Base-by-base conservation (phyloP, 108 stramenopile genomes). In the Cyclotella baltica region DNA sequence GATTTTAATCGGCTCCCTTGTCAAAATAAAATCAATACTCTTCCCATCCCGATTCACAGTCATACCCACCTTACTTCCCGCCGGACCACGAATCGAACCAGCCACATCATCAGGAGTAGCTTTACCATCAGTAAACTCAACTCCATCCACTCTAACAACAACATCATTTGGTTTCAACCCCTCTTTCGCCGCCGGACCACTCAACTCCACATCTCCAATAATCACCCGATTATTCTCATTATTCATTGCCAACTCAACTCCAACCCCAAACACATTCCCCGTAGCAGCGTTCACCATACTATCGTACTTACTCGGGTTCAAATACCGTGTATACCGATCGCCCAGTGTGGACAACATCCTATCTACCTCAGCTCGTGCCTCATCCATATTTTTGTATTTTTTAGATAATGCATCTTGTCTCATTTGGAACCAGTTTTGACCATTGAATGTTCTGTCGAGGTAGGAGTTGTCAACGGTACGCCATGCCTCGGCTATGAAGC, bases 361-460 rank as follows among this genome's bases (percentile, higher is more conserved):
- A 10, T 87, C 70, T 40, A 93, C 88, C 29, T 87, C 86, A 10
- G 57, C 76, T 33, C 83, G 83, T 20, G 92, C 92, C 82, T 96
- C 89, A 0, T 87, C 87, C 83, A 96, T 90, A 52, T 63, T 81
- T 34, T 92, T 89, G 84, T 95, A 90, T 67, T 93, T 87, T 71
- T 68, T 75, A 68, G 88, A 84, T 37, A 98, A 70, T 2, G 80
- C 77, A 18, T 88, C 74, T 72, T 96, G 90, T 10, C 98, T 84
- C 58, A 95, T 34, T 53, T 93, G 68, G 76, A 96, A 97, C 98
- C 98, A 98, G 77, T 98, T 90, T 76, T 95, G 89, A 15, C 85
- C 83, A 59, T 98, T 97, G 88, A 98, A 98, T 16, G 97, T 98
- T 6, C 96, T 91, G 77, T 98, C 98, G 28, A 95, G 69, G 88